phyloP scores from a whole-genome alignment of 1,284 basidiomycete genomes.

The Cryptococcus hybrid region DNA sequence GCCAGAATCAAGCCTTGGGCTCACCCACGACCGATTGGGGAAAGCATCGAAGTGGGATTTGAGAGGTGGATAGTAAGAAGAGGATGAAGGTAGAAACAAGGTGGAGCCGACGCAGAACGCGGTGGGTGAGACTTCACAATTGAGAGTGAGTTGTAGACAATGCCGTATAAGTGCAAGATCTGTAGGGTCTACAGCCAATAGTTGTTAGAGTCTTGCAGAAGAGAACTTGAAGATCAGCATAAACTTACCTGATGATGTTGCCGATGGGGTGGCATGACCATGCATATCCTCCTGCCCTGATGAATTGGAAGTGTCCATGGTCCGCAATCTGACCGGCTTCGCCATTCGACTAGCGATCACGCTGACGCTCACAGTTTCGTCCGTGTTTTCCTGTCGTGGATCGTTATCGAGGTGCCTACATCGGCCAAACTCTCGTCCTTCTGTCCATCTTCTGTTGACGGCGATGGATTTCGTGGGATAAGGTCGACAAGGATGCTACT shows the following conservation, averaged over 20 bases:
- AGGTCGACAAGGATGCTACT: slow-evolving; percentile 40
- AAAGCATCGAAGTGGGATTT: slow-evolving; percentile 28
- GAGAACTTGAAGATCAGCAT: no score
- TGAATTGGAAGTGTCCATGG: no score
- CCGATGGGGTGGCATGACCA: no score
- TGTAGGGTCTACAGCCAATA: no score
- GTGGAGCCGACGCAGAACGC: slow-evolving; percentile 97
- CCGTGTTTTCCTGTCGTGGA: slow-evolving; percentile 46
- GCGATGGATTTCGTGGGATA: slow-evolving; percentile 6
- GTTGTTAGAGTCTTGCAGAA: no score
- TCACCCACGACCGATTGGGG: background rate
- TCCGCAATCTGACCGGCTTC: background rate
- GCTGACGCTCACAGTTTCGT: slow-evolving; percentile 37
- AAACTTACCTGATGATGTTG: no score
- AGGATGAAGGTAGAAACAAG: slow-evolving; percentile 58
- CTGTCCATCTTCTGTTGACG: background rate
- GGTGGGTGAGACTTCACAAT: slow-evolving; percentile 55
- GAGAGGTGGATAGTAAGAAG: slow-evolving; percentile 43
- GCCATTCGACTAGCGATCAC: slow-evolving; percentile 12
- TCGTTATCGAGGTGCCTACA: slow-evolving; percentile 24
- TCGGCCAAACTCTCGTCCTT: slow-evolving; percentile 1
- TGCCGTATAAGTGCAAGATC: slow-evolving; percentile 30
- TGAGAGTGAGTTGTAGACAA: slow-evolving; percentile 44
- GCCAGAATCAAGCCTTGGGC: slow-evolving; percentile 58
- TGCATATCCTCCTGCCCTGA: no score